Base-by-base conservation (phyloP, 2,329 filamentous ascomycete genomes). In the Sarocladium oryzae region DNA sequence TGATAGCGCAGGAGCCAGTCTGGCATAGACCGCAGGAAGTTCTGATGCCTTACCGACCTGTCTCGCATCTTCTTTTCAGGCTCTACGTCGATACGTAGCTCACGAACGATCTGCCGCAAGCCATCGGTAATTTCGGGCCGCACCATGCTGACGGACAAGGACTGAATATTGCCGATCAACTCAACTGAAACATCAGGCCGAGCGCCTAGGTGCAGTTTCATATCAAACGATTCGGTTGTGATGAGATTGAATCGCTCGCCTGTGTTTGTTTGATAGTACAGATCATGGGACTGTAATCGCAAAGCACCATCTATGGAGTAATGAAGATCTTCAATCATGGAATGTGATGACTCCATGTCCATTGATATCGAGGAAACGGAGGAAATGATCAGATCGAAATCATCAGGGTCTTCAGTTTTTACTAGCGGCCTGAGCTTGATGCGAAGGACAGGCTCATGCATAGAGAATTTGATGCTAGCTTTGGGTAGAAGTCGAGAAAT, bases 261-360 rank as follows among this genome's bases (percentile, higher is more conserved):
- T 9, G 83, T 81, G 20, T 86, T 85, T 1, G 90, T 96, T 63
- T 96, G 95, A 63, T 99, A 99, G 66, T 97, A 99, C 1, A 99
- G 77, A 56, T 89, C 82, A 63, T 96, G 90, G 1, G 89, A 88
- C 55, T 92, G 85, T 53, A 97, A 74, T 41, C 93, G 80, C 63
- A 95, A 83, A 3, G 88, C 86, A 1, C 90, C 89, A 13, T 84
- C 83, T 1, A 99, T 72, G 4, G 88, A 89, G 67, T 99, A 99
- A 63, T 96, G 88, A 3, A 90, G 72, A 30, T 95, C 87, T 52
- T 88, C 88, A 32, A 89, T 81, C 0, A 86, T 76, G 2, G 89
- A 93, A 68, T 99, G 93, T n/a, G 90, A 96, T 0, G 93, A 96
- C 63, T 99, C 93, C 45, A 95, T 78, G 61, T 99, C 93, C 20